Conservation (phyloP, 192 early-diverging fungal genomes). For the Backusella tuberculispora region DNA sequence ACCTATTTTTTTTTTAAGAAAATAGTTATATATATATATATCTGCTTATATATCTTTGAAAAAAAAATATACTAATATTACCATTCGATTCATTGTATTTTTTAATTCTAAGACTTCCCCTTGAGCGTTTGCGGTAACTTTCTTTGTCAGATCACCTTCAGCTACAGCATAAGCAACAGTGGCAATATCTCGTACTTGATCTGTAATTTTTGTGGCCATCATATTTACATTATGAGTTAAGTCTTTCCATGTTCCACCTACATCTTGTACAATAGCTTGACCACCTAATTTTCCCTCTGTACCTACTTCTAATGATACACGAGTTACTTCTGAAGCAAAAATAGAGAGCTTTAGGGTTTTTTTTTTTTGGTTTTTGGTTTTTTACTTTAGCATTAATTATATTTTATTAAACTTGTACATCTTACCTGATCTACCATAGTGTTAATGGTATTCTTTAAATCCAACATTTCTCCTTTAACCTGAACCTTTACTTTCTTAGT, state of each 20-base stretch:
- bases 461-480: conserved; percentile 65
- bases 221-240: conserved; percentile 42
- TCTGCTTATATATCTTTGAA: conserved; percentile 33
- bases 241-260: conserved; percentile 60
- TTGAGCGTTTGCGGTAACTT: conserved; percentile 55
- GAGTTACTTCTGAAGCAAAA: conserved; percentile 40
- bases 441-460: conserved; percentile 71
- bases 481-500: conserved; percentile 65
- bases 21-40: background rate
- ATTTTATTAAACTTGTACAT: conserved; percentile 19
- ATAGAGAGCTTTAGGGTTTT: conserved; percentile 50
- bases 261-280: conserved; percentile 50
- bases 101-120: conserved; percentile 63
- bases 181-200: conserved; percentile 79
- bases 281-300: conserved; percentile 60
- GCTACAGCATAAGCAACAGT: conserved; percentile 68
- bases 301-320: conserved; percentile 49
- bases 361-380: conserved; percentile 30
- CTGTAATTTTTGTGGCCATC: conserved; percentile 67
- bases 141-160: conserved; percentile 64
- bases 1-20: conserved; percentile 5
- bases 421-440: conserved; percentile 66
- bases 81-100: conserved; percentile 61
- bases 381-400: background rate
- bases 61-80: conserved; percentile 25